These are phyloP conservation scores for Microstegium vimineum DNA, from an alignment of 176 grass and related monocot species.

Conservation along the genomic window DNA sequence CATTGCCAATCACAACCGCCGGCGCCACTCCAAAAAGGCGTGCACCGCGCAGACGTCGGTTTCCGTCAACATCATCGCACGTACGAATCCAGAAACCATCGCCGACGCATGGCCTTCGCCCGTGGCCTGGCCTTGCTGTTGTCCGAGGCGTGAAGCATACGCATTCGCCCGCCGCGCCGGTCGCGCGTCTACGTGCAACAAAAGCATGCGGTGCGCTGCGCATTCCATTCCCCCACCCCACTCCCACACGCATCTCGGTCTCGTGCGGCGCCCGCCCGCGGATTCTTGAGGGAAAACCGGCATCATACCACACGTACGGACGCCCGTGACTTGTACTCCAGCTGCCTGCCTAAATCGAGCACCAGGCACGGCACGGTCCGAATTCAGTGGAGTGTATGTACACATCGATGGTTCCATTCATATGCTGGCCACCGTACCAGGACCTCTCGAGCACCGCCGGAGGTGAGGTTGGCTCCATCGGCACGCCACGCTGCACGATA, in stretches of 20 bases:
- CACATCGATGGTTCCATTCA: neutral
- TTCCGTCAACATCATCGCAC: neutral
- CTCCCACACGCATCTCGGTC: neutral
- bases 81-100: neutral
- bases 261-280: neutral
- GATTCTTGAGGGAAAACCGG: neutral
- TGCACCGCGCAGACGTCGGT: too few species aligned
- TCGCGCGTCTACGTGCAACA: neutral
- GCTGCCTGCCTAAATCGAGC: neutral
- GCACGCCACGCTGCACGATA: neutral
- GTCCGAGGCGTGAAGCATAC: constrained; percentile 35
- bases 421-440: neutral
- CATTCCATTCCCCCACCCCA: neutral
- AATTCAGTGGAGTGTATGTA: neutral
- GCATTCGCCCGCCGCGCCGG: neutral
- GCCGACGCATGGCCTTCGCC: neutral
- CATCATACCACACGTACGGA: neutral
- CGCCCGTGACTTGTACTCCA: neutral
- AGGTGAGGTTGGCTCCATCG: neutral
- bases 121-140: neutral
- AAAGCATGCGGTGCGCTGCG: neutral
- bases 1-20: neutral
- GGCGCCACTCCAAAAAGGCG: too few species aligned
- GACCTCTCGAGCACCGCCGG: neutral
- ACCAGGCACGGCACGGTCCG: neutral